Percentiles rank a stretch among this genome's conserved stretches.
Evolutionary conservation across 805 yeast species (phyloP).

Genomic region (Ogataea nakhonphanomensis): DNA sequence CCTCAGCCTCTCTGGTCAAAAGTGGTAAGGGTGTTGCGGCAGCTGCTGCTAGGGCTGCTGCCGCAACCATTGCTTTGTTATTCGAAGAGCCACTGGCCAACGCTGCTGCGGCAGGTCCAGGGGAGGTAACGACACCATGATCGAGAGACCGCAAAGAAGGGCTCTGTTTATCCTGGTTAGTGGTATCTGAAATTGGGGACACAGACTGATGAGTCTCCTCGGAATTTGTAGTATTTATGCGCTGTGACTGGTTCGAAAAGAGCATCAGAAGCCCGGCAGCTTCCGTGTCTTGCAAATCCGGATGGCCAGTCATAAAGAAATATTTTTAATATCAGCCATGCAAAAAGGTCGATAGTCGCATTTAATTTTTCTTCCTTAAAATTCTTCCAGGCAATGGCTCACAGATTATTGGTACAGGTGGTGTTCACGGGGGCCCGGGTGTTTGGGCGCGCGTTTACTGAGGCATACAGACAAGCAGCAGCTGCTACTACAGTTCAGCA

Average conservation of each 20-base stretch:
- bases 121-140: slow-evolving; percentile 30
- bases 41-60: slow-evolving; percentile 81
- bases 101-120: slow-evolving; percentile 39
- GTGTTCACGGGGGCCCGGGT: slow-evolving; percentile 93
- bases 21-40: slow-evolving; percentile 72
- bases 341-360: slow-evolving; percentile 5
- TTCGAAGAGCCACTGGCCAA: slow-evolving; percentile 31
- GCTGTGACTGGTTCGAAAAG: slow-evolving; percentile 33
- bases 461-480: slow-evolving; percentile 95
- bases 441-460: slow-evolving; percentile 93
- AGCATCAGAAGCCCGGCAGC: slow-evolving; percentile 40
- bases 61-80: slow-evolving; percentile 65
- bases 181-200: slow-evolving; percentile 7
- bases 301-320: slow-evolving; percentile 8
- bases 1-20: slow-evolving; percentile 17
- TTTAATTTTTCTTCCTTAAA: slow-evolving; percentile 1
- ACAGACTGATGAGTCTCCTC: neutral
- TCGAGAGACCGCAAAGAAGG: slow-evolving; percentile 20
- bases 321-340: slow-evolving; percentile 2
- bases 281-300: slow-evolving; percentile 31
- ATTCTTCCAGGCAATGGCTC: slow-evolving; percentile 54
- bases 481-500: slow-evolving; percentile 77
- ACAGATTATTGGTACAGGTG: slow-evolving; percentile 84
- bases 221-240: neutral
- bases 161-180: slow-evolving; percentile 11